These are phyloP conservation scores for Austroboletus eburneus DNA, from an alignment of 768 basidiomycete species.

Conservation along the genomic window DNA sequence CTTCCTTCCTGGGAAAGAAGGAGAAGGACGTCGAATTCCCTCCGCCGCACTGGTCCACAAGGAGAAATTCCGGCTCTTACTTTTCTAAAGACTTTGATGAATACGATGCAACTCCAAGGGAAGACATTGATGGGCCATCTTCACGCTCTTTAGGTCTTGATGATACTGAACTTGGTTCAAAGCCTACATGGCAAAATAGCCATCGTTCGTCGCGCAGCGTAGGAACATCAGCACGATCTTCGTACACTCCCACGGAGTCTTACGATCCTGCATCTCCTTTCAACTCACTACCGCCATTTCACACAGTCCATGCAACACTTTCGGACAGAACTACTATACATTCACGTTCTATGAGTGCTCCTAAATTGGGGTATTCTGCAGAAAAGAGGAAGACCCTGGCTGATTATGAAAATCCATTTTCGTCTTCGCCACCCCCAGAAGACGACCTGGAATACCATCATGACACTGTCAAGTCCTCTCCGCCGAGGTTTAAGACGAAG, in stretches of 20 bases:
- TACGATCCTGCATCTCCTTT: constrained; percentile 35
- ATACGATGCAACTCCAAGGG: constrained; percentile 22
- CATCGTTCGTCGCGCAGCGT: constrained; percentile 20
- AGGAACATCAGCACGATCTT: constrained; percentile 5
- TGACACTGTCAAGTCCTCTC: constrained; percentile 10
- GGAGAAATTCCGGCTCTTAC: constrained; percentile 50
- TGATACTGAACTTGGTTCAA: constrained; percentile 42
- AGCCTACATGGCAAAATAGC: constrained; percentile 26
- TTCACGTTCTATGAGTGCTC: constrained; percentile 34
- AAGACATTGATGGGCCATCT: constrained; percentile 24
- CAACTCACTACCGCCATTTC: constrained; percentile 34
- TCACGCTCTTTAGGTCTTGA: constrained; percentile 32
- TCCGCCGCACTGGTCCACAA: constrained; percentile 57
- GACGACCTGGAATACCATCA: constrained; percentile 14
- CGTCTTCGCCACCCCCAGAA: constrained; percentile 19
- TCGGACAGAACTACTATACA: constrained; percentile 29
- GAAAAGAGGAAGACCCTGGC: constrained; percentile 1
- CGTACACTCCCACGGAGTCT: constrained; percentile 19
- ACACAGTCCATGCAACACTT: constrained; percentile 28
- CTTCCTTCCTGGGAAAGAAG: constrained; percentile 36
- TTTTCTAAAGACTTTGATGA: constrained; percentile 36
- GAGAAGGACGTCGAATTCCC: constrained; percentile 54
- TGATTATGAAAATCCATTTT: constrained; percentile 29
- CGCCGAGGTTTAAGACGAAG: constrained; percentile 42
- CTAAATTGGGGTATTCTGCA: constrained; percentile 18